Conservation (phyloP, 106 monocot genomes). For the Apostasia ramifera region DNA sequence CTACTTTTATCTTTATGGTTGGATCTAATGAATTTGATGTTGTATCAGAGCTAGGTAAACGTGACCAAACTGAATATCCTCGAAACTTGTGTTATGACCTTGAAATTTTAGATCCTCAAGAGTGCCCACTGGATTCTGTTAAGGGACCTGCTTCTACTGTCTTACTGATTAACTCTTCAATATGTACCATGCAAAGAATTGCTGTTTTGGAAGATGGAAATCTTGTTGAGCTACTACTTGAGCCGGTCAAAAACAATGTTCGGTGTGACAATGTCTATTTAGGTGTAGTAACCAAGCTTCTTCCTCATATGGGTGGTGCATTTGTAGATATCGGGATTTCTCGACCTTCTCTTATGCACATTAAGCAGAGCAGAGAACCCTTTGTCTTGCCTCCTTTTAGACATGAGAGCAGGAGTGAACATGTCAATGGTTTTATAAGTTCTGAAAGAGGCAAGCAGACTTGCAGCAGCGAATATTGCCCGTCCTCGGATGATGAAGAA, state of each 20-base stretch:
- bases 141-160: constrained; percentile 49
- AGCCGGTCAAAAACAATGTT: constrained; percentile 93
- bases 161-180: constrained; percentile 82
- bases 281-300: constrained; percentile 78
- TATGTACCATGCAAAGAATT: constrained; percentile 96
- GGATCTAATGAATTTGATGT: constrained; percentile 15
- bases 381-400: constrained; percentile 72
- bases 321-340: constrained; percentile 95
- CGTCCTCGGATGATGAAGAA: constrained; percentile 30
- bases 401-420: constrained; percentile 11
- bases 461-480: constrained; percentile 20
- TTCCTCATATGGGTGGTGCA: constrained; percentile 92
- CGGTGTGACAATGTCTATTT: constrained; percentile 93
- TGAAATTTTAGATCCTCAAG: constrained; percentile 26
- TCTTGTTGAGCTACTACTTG: constrained; percentile 80
- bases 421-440: constrained; percentile 24
- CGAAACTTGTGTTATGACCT: constrained; percentile 9
- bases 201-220: constrained; percentile 88
- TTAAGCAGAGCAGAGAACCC: constrained; percentile 64
- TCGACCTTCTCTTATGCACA: constrained; percentile 73
- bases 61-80: constrained; percentile 17
- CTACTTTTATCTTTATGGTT: constrained; percentile 18
- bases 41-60: constrained; percentile 22
- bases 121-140: constrained; percentile 13
- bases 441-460: constrained; percentile 11